phyloP scores from a whole-genome alignment of 2,329 filamentous ascomycete genomes.

The Colletotrichum sp. region DNA sequence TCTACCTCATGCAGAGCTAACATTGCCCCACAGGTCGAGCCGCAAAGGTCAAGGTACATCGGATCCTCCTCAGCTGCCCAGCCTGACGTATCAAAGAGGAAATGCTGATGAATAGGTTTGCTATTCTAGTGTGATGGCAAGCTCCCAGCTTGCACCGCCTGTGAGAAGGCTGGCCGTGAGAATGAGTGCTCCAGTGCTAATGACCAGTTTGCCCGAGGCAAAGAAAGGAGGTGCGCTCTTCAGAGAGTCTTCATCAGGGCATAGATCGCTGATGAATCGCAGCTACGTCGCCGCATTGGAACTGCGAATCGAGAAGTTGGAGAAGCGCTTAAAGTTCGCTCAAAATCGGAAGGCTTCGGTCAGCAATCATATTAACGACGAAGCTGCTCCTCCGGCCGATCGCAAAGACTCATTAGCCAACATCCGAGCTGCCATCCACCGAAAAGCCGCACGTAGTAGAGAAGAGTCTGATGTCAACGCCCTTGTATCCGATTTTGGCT shows the following conservation, averaged over 20 bases:
- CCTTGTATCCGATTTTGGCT: slow-evolving; percentile 91
- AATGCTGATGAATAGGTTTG: slow-evolving; percentile 3
- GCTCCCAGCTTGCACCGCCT: slow-evolving; percentile 91
- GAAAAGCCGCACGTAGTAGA: slow-evolving; percentile 66
- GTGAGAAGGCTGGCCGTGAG: slow-evolving; percentile 87
- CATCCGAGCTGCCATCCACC: slow-evolving; percentile 67
- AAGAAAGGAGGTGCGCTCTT: slow-evolving; percentile 77
- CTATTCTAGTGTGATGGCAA: slow-evolving; percentile 83
- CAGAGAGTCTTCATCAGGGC: neutral
- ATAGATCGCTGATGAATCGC: neutral
- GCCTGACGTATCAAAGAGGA: neutral
- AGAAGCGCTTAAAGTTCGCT: slow-evolving; percentile 76
- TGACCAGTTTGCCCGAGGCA: slow-evolving; percentile 93
- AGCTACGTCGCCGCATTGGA: slow-evolving; percentile 96
- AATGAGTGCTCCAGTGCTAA: slow-evolving; percentile 92
- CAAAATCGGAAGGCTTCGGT: slow-evolving; percentile 75
- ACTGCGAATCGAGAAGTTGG: slow-evolving; percentile 85
- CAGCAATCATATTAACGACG: slow-evolving; percentile 66
- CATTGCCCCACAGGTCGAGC: slow-evolving; percentile 62
- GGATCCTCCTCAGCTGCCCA: neutral
- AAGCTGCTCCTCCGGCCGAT: slow-evolving; percentile 33
- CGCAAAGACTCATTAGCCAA: slow-evolving; percentile 68
- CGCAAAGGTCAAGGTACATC: slow-evolving; percentile 84
- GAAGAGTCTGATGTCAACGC: slow-evolving; percentile 91
- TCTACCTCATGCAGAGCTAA: slow-evolving; percentile 18